Base-by-base conservation (phyloP, 305 asterid genomes). In the Galium porrigens region DNA sequence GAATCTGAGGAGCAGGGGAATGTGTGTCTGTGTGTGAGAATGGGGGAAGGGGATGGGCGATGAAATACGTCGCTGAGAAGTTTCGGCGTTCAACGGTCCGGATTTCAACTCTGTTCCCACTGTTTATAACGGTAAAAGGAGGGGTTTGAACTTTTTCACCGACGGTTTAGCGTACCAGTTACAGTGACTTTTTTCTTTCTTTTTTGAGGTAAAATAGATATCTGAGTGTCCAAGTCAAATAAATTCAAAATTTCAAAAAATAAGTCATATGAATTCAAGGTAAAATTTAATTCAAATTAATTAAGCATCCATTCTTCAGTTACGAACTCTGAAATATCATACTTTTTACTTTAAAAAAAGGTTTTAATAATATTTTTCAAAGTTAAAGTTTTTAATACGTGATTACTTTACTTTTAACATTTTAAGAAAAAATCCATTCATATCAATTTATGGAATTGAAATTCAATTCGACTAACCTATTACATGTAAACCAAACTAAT, bases 81-180 rank as follows among this genome's bases (percentile, higher is more conserved):
- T 75, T 78, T 77, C 57, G 75, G 68, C 68, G 74, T 71, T 82
- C 73, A 73, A 80, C 83, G 83, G 86, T 72, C 80, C 73, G 39
- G 89, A 81, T 84, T 36, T 75, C 72, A 68, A 54, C 72, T 25
- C 29, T 57, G 57, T 39, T 71, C 58, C 36, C 22, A 56, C 74
- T 56, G 69, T 27, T 25, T 22, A 25, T 25, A 54, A 54, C 59
- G 59, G 58, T 53, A 53, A 53, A 53, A 53, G 22, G 32, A 53
- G 58, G 58, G 12, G 8, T 53, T 53, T 53, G 58, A 53, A 53
- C 14, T 53, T 53, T 48, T 53, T 53, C 58, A 53, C 58, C 32
- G 58, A 18, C 58, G 30, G 32, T 52, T 20, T 20, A 52, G 32
- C 20, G 2, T 46, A 5, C 22, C 53, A n/a, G 2, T 15, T 12